Conservation (phyloP, 345 rosid genomes). For the Citrus glauca region DNA sequence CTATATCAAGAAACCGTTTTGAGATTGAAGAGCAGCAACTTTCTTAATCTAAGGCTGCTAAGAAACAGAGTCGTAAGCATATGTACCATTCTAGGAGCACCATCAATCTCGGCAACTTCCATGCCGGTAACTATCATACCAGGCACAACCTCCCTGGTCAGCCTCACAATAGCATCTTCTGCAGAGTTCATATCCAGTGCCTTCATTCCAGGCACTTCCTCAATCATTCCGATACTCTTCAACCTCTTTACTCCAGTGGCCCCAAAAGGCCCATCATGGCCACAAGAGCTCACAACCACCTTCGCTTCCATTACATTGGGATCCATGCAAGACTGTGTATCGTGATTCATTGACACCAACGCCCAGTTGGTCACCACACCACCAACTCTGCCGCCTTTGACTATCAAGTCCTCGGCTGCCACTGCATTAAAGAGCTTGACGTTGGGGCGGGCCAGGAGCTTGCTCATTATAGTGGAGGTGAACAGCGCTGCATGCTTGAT, state of each 20-base stretch:
- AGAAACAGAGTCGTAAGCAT: background rate
- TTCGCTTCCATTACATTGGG: slow-evolving; percentile 99
- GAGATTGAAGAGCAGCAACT: background rate
- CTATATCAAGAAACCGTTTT: background rate
- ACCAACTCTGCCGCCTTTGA: slow-evolving; percentile 61
- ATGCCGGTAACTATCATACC: slow-evolving; percentile 93
- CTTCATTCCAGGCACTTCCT: slow-evolving; percentile 79
- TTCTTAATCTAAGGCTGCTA: background rate
- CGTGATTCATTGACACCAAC: slow-evolving; percentile 86
- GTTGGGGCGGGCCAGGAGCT: slow-evolving; percentile 85
- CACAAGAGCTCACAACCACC: slow-evolving; percentile 94
- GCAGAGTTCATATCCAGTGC: slow-evolving; percentile 90
- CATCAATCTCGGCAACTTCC: slow-evolving; percentile 98
- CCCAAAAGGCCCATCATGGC: slow-evolving; percentile 92
- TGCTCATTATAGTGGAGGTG: slow-evolving; percentile 97
- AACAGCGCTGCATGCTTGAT: slow-evolving; percentile 92
- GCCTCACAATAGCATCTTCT: slow-evolving; percentile 84
- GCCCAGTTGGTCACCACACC: slow-evolving; percentile 99
- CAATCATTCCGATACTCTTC: slow-evolving; percentile 84
- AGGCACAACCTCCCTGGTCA: slow-evolving; percentile 83
- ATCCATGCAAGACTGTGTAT: slow-evolving; percentile 95
- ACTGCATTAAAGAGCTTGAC: slow-evolving; percentile 96
- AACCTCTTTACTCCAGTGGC: slow-evolving; percentile 93
- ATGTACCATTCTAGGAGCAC: slow-evolving; percentile 80
- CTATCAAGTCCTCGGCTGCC: slow-evolving; percentile 89